Conservation (phyloP, 2,329 filamentous ascomycete genomes). For the Calonectria hawksworthii region DNA sequence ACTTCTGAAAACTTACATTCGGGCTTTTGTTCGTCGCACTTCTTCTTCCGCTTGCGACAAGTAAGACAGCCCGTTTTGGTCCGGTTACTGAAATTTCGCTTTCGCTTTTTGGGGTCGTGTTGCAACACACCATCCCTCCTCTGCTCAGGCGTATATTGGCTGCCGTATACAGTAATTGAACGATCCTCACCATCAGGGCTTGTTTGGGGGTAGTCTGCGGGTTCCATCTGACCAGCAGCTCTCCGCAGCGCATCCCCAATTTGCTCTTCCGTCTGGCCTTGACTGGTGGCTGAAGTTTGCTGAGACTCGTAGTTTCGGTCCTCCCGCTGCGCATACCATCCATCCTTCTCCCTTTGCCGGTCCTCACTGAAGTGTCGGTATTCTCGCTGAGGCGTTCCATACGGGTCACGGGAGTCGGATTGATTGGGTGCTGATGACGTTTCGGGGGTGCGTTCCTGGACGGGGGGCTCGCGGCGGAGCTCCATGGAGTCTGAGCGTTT, state of each 20-base stretch:
- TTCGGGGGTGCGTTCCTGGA: slow-evolving; percentile 54
- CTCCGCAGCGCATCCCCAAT: slow-evolving; percentile 60
- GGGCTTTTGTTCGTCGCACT: slow-evolving; percentile 95
- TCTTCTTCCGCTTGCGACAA: slow-evolving; percentile 94
- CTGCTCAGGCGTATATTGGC: slow-evolving; percentile 63
- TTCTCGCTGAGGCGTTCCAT: slow-evolving; percentile 60
- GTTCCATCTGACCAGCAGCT: slow-evolving; percentile 61
- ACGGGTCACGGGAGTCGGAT: slow-evolving; percentile 58
- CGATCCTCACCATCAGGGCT: slow-evolving; percentile 69
- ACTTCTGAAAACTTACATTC: slow-evolving; percentile 75
- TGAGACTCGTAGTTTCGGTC: slow-evolving; percentile 63
- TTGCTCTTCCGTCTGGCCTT: slow-evolving; percentile 65
- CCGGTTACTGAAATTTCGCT: slow-evolving; percentile 90
- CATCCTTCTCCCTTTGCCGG: slow-evolving; percentile 60
- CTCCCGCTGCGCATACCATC: slow-evolving; percentile 65
- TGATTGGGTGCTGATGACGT: slow-evolving; percentile 47
- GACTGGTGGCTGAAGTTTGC: slow-evolving; percentile 61
- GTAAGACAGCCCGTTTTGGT: slow-evolving; percentile 97
- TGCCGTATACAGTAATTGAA: slow-evolving; percentile 55
- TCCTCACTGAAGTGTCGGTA: slow-evolving; percentile 62
- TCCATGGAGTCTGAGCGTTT: slow-evolving; percentile 79
- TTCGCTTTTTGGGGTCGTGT: slow-evolving; percentile 77
- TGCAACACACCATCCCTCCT: slow-evolving; percentile 65
- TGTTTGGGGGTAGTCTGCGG: slow-evolving; percentile 65
- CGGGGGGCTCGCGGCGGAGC: slow-evolving; percentile 53